These are phyloP conservation scores for Colletotrichum graminicola DNA, from an alignment of 2,329 filamentous ascomycete genomes.

Conservation along the genomic window DNA sequence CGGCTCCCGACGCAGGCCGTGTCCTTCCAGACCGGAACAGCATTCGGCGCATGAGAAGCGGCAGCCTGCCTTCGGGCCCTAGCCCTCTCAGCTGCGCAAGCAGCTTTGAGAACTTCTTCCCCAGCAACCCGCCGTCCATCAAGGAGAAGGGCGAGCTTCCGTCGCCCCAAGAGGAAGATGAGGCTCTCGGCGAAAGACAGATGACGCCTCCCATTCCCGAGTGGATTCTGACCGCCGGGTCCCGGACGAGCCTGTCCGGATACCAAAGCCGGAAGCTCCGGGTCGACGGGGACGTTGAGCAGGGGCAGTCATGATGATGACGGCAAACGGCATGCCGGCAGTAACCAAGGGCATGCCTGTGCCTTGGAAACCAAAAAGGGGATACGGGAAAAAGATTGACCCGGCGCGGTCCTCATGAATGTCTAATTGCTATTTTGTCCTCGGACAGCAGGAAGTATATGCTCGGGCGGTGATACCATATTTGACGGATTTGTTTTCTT, in stretches of 20 bases:
- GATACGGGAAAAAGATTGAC: conserved; percentile 23
- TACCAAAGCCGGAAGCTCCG: conserved; percentile 57
- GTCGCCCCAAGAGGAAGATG: conserved; percentile 41
- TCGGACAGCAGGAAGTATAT: conserved; percentile 30
- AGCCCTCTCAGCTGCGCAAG: conserved; percentile 64
- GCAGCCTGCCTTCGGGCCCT: conserved; percentile 61
- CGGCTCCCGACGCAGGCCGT: conserved; percentile 76
- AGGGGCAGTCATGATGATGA: conserved; percentile 45
- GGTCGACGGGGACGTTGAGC: conserved; percentile 39
- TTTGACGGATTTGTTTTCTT: conserved; percentile 38
- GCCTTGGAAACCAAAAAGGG: not conserved
- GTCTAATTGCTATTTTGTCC: conserved; percentile 40
- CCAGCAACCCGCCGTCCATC: conserved; percentile 37
- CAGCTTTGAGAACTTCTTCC: conserved; percentile 62
- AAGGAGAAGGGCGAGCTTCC: conserved; percentile 45
- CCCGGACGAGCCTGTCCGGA: conserved; percentile 61
- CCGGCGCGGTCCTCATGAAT: conserved; percentile 41
- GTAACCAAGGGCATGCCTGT: not conserved
- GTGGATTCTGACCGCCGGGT: conserved; percentile 69
- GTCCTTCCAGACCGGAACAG: conserved; percentile 68
- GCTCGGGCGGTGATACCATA: conserved; percentile 42
- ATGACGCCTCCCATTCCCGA: conserved; percentile 73
- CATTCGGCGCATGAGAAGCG: conserved; percentile 67
- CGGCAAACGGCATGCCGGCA: not conserved
- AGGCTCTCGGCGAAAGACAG: conserved; percentile 53